Evolutionary conservation across 306 rosid species (phyloP), one percentile per base, ranked within the genome.

Genomic region (Quercus aquifolioides): DNA sequence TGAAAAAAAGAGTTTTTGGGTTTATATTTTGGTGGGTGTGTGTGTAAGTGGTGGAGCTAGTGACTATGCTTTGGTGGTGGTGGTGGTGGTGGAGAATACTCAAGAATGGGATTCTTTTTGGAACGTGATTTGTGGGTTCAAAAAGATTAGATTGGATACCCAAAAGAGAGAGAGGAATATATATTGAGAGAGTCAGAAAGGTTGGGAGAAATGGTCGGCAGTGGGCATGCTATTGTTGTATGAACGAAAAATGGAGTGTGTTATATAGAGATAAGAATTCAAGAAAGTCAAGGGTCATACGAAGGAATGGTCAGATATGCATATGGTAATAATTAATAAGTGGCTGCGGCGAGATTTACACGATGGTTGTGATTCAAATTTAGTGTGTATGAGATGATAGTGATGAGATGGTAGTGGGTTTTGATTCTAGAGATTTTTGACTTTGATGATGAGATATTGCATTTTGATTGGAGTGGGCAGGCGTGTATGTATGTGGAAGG

Each of bases 301-400:
- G 14, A 46, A 55, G 2, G 41, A 80, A 82, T 51, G 83, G 85
- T 82, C 86, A 77, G 84, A 82, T 79, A 38, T 38, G 46, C 46
- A 3, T 12, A 0, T 11, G 52, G 1, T 46, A 10, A 46, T 10
- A 46, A 46, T 0, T 46, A 35, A 14, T 62, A 1, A 14, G 19
- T 0, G 25, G 77, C 14, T 6, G 26, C 3, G n/a, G 14, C 25
- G 20, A 62, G 46, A 62, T 21, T 35, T 52, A 2, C 19, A 52
- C 28, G 78, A 78, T 12, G 35, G 15, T 7, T 46, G 51, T 2
- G 25, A 54, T 52, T 51, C 0, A 31, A 12, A 46, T 25, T 12
- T 19, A 35, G 26, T 5, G 69, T 7, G 5, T 18, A 73, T 0
- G 1, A 3, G 10, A 38, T 7, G 46, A 38, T 8, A 8, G 11